Conservation (phyloP, 352 stramenopile genomes). For the Pythium myriotylum region DNA sequence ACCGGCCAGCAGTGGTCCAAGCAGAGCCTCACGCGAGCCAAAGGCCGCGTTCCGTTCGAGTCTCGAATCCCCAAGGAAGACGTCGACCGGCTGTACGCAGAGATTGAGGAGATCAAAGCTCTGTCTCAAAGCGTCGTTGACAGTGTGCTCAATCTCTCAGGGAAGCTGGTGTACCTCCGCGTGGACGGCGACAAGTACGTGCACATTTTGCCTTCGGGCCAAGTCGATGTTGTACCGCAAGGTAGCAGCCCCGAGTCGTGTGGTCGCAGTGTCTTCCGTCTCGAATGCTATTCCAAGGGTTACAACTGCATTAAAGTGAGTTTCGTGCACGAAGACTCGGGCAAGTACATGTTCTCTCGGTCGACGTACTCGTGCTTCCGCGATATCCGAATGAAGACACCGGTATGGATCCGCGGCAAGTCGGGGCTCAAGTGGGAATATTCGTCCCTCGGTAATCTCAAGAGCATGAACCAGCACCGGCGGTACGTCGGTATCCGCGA, state of each 20-base stretch:
- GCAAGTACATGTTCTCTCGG: conserved; percentile 82
- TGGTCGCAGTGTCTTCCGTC: conserved; percentile 65
- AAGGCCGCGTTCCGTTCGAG: conserved; percentile 79
- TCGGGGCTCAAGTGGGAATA: conserved; percentile 82
- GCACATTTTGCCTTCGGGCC: conserved; percentile 46
- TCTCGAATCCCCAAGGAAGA: conserved; percentile 72
- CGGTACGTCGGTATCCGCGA: conserved; percentile 79
- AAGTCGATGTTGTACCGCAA: conserved; percentile 56
- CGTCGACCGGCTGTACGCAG: conserved; percentile 64
- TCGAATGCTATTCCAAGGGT: conserved; percentile 76
- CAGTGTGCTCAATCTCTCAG: conserved; percentile 68
- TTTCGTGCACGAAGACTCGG: conserved; percentile 70
- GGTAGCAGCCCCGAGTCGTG: conserved; percentile 45
- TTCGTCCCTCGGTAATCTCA: conserved; percentile 75
- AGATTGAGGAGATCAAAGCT: conserved; percentile 80
- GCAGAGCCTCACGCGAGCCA: conserved; percentile 75
- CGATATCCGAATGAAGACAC: conserved; percentile 81
- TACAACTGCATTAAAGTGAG: conserved; percentile 90
- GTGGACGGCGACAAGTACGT: conserved; percentile 79
- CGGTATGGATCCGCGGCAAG: conserved; percentile 54
- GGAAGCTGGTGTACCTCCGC: conserved; percentile 60
- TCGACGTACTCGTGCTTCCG: conserved; percentile 87
- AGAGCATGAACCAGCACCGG: conserved; percentile 90
- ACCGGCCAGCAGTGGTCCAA: conserved; percentile 90
- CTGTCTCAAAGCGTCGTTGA: conserved; percentile 67